Evolutionary conservation across 2,329 filamentous ascomycete genomes (phyloP), one percentile per base, ranked within the genome.

Genomic region (Lachnellula cervina): DNA sequence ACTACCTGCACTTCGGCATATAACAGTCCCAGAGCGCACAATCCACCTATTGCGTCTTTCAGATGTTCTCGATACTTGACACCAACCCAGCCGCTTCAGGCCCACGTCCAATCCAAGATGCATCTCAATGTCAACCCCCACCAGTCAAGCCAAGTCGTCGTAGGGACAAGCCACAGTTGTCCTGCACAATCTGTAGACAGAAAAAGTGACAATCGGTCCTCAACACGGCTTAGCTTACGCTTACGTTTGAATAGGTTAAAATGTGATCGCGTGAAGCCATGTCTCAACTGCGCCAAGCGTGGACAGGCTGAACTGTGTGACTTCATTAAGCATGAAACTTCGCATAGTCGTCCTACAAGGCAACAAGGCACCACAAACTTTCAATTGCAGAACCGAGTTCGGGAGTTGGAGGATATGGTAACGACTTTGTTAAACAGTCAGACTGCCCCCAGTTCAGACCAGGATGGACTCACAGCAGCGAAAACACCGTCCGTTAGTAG

Each of bases 191-290:
- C 14, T 62, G 59, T 45, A 62, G 59, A 53, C 53, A 56, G 42
- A 55, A 55, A 25, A 59, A 59, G 56, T 59, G 21, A 46, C 4
- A 3, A 11, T 37, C 35, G 21, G 16, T 32, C 34, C 49, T 44
- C 6, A 53, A 44, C 23, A 23, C 48, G n/a, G 7, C 49, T 48
- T 44, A 47, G 13, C 42, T 19, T 44, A 45, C 45, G 28, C 56
- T 56, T 35, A 59, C 49, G 14, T 43, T 14, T 37, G 11, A 45
- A n/a, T 34, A 59, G 57, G 34, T 42, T 59, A 38, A 82, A 81
- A 60, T 83, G 80, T 66, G 78, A 83, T 65, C 77, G 80, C 42
- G 65, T 67, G 8, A 66, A 73, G 47, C 79, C 80, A 51, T 82
- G 80, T 67, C 62, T 70, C n/a, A 78, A 80, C 64, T 82, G 79